Evolutionary conservation across 768 basidiomycete genomes (phyloP).

Genomic region (Tylopilus felleus): DNA sequence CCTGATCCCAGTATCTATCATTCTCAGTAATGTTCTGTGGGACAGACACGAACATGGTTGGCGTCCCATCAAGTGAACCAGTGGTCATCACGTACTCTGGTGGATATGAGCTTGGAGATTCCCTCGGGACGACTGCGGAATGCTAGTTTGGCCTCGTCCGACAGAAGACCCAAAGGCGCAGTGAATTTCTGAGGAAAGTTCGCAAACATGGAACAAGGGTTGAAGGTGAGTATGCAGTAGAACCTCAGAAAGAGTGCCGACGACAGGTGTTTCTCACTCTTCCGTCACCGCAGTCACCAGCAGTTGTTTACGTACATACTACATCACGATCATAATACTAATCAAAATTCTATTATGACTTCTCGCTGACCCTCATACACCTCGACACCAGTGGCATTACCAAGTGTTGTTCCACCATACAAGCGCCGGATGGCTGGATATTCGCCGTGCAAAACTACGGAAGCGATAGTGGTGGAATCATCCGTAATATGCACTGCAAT

Average conservation of each 20-base stretch:
- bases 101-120: conserved; percentile 68
- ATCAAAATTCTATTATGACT: neutral
- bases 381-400: neutral
- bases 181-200: conserved; percentile 70
- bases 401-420: conserved; percentile 8
- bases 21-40: conserved; percentile 65
- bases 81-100: conserved; percentile 51
- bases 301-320: neutral
- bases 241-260: neutral
- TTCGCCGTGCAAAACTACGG: conserved; percentile 14
- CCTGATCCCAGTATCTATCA: conserved; percentile 92
- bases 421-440: conserved; percentile 8
- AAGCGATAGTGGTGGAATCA: conserved; percentile 6
- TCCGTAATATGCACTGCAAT: conserved; percentile 8
- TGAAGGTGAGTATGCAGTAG: neutral
- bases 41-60: conserved; percentile 5
- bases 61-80: neutral
- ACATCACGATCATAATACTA: conserved; percentile 4
- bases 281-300: neutral
- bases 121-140: conserved; percentile 83
- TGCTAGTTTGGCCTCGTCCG: conserved; percentile 85
- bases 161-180: conserved; percentile 72
- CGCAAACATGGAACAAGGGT: conserved; percentile 49
- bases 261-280: no score
- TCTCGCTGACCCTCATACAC: neutral